Conservation (phyloP, 1,139 yeast species). For the Candida albicans region DNA sequence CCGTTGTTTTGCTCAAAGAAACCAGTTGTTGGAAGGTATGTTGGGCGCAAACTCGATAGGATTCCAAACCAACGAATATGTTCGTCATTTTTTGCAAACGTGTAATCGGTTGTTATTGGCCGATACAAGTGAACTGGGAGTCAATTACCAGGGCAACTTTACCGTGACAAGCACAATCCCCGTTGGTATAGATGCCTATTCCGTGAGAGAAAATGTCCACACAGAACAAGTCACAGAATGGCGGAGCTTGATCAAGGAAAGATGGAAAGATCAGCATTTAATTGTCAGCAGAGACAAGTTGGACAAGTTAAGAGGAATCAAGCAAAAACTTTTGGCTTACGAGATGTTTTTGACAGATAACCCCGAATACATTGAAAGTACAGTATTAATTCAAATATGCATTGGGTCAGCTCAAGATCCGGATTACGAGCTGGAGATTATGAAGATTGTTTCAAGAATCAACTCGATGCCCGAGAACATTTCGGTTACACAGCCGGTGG, state of each 20-base stretch:
- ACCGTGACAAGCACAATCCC: constrained; percentile 71
- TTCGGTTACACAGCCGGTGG: constrained; percentile 81
- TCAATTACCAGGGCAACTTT: constrained; percentile 65
- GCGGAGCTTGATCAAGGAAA: constrained; percentile 68
- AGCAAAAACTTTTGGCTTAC: constrained; percentile 84
- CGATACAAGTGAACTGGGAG: constrained; percentile 76
- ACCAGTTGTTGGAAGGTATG: constrained; percentile 74
- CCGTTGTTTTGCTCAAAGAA: constrained; percentile 88
- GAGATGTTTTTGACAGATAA: constrained; percentile 70
- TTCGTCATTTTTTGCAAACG: constrained; percentile 90
- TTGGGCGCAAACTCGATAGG: constrained; percentile 86
- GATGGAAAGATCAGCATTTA: constrained; percentile 72
- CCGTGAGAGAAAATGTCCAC: constrained; percentile 48
- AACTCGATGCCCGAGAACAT: constrained; percentile 74
- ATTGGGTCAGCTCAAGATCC: constrained; percentile 50
- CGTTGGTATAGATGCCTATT: constrained; percentile 81
- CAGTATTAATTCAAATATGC: constrained; percentile 83
- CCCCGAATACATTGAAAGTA: constrained; percentile 68
- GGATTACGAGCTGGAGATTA: constrained; percentile 68
- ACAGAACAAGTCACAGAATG: constrained; percentile 62
- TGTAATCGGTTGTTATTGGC: constrained; percentile 81
- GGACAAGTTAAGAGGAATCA: constrained; percentile 84
- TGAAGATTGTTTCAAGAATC: constrained; percentile 79
- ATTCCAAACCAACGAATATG: constrained; percentile 91
- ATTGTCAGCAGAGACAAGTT: constrained; percentile 88